Evolutionary conservation across 768 basidiomycete species (phyloP).

Genomic region (Boletus pseudo-olivaceus): DNA sequence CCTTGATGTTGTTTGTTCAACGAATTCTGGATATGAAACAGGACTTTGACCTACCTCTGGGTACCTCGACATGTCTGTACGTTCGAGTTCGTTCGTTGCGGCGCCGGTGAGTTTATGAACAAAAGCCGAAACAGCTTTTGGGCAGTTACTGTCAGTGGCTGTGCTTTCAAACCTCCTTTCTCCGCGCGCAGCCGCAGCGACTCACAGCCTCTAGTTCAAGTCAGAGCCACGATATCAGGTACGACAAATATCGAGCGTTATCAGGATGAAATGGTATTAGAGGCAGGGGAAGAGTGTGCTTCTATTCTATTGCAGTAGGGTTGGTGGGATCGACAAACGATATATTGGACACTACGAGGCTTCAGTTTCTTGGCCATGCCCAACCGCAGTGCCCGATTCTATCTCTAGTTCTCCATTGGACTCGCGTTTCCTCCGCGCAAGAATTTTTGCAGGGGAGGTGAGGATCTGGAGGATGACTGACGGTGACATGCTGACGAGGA

Average conservation of each 20-base stretch:
- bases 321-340: not conserved
- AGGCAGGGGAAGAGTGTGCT: not conserved
- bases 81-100: not conserved
- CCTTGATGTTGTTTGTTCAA: constrained; percentile 34
- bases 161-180: not conserved
- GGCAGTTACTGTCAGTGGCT: constrained; percentile 13
- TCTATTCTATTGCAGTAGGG: not conserved
- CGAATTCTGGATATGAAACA: not conserved
- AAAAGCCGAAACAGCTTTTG: not conserved
- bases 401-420: not conserved
- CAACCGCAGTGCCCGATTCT: not conserved
- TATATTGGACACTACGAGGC: not conserved
- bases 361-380: not conserved
- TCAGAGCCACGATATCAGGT: not conserved
- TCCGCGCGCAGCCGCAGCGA: not conserved
- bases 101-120: constrained; percentile 3
- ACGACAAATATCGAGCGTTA: not conserved
- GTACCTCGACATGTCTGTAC: constrained; percentile 38
- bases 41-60: constrained; percentile 33
- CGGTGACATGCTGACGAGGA: constrained; percentile 10
- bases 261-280: not conserved
- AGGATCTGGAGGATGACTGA: constrained; percentile 2
- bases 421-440: not conserved
- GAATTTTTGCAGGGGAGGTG: not conserved
- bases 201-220: too few species aligned